A percentile compares a stretch with the other conserved stretches of the same genome.
Conservation (phyloP, 2,329 filamentous ascomycete genomes). For the Aureobasidium pullulans region DNA sequence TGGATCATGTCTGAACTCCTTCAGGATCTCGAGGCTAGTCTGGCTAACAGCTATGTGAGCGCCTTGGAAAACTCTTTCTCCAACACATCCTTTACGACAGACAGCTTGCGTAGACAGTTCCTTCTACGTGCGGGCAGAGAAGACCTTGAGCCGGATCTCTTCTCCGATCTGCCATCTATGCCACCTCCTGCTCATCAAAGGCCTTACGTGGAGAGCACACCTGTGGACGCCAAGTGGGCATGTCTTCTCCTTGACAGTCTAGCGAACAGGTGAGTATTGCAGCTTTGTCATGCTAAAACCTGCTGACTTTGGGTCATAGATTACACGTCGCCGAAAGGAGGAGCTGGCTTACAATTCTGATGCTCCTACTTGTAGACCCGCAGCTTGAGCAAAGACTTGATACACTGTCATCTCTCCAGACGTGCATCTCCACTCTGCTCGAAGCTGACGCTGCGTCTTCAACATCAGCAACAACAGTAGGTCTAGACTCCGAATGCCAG, state of each 20-base stretch:
- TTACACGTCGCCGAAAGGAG: conserved; percentile 38
- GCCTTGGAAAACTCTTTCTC: conserved; percentile 17
- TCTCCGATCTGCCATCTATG: neutral
- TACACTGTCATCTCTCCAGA: conserved; percentile 23
- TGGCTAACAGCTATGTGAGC: conserved; percentile 30
- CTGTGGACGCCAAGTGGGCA: neutral
- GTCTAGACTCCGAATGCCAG: neutral
- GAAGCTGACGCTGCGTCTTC: conserved; percentile 22
- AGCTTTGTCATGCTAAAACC: neutral
- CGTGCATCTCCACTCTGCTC: conserved; percentile 27
- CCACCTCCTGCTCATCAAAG: conserved; percentile 13
- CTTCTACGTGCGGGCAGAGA: conserved; percentile 1
- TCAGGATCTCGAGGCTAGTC: conserved; percentile 24
- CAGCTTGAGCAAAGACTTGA: conserved; percentile 22
- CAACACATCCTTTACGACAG: neutral
- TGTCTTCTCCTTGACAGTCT: neutral
- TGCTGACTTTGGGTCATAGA: neutral
- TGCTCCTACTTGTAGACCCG: conserved; percentile 27
- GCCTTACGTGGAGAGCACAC: conserved; percentile 3
- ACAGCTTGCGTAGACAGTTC: conserved; percentile 10
- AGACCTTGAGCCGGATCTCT: conserved; percentile 1
- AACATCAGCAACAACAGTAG: conserved; percentile 16
- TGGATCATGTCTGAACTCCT: conserved; percentile 37
- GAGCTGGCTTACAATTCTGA: conserved; percentile 33
- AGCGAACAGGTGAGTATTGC: neutral